Evolutionary conservation across 441 rosid genomes (phyloP).

Genomic region (Pelargonium cotyledonis): DNA sequence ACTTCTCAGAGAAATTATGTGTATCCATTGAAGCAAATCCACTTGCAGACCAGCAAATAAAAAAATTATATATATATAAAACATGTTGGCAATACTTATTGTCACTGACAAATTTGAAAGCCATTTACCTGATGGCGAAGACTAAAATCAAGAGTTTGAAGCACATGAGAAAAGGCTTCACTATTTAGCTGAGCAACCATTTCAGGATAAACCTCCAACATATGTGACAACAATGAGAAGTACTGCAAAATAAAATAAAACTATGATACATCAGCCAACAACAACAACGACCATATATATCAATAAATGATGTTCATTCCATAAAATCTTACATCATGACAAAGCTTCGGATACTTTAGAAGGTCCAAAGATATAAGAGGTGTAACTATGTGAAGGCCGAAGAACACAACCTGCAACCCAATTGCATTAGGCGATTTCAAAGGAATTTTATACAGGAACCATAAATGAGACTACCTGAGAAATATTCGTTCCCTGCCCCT

Average conservation of each 20-base stretch:
- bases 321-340: conserved; percentile 73
- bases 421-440: conserved; percentile 30
- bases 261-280: conserved; percentile 18
- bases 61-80: no score
- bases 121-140: conserved; percentile 82
- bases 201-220: conserved; percentile 97
- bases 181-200: conserved; percentile 60
- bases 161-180: conserved; percentile 73
- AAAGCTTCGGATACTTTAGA: conserved; percentile 94
- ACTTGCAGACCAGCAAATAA: no score
- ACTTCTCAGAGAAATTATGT: no score
- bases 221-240: conserved; percentile 74
- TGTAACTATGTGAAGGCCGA: conserved; percentile 84
- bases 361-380: conserved; percentile 87
- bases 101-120: neutral
- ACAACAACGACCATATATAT: no score
- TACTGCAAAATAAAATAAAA: conserved; percentile 46
- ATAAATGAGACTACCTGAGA: conserved; percentile 56
- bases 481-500: conserved; percentile 59
- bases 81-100: no score
- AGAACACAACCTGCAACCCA: conserved; percentile 75
- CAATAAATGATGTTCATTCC: neutral
- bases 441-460: conserved; percentile 15
- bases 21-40: no score
- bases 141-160: conserved; percentile 81